Evolutionary conservation across 2,329 filamentous ascomycete genomes (phyloP).

Genomic region (Cordyceps fumosorosea): DNA sequence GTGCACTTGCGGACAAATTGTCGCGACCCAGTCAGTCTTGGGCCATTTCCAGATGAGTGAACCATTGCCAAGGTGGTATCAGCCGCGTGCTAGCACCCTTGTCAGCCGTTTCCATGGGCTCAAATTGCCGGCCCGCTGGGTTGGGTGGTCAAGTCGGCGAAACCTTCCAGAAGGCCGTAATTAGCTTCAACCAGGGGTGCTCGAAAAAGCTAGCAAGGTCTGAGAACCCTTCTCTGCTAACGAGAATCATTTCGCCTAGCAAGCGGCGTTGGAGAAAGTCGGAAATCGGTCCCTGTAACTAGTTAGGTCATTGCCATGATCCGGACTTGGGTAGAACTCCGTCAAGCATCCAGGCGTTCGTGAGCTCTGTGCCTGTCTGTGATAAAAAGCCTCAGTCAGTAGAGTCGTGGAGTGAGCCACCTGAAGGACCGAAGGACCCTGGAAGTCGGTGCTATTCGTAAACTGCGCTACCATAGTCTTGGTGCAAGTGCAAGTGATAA

Average conservation of each 20-base stretch:
- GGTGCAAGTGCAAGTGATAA: neutral
- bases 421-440: too few relatives aligned
- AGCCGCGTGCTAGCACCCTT: neutral
- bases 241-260: neutral
- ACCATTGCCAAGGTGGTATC: neutral
- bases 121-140: constrained; percentile 13
- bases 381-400: neutral
- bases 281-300: neutral
- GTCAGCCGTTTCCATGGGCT: constrained; percentile 6
- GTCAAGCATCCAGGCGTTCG: neutral
- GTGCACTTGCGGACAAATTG: constrained; percentile 2
- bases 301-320: neutral
- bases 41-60: neutral
- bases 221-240: neutral
- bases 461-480: neutral
- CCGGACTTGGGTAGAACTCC: neutral
- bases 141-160: constrained; percentile 13
- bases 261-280: neutral
- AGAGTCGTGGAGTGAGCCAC: too few relatives aligned
- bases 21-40: neutral
- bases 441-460: neutral
- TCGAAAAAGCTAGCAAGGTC: neutral
- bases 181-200: constrained; percentile 13
- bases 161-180: constrained; percentile 17
- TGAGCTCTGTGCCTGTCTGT: neutral